Evolutionary conservation across 768 basidiomycete species (phyloP), one percentile per base, ranked within the genome.

Genomic region (Sistotremastrum suecicum): DNA sequence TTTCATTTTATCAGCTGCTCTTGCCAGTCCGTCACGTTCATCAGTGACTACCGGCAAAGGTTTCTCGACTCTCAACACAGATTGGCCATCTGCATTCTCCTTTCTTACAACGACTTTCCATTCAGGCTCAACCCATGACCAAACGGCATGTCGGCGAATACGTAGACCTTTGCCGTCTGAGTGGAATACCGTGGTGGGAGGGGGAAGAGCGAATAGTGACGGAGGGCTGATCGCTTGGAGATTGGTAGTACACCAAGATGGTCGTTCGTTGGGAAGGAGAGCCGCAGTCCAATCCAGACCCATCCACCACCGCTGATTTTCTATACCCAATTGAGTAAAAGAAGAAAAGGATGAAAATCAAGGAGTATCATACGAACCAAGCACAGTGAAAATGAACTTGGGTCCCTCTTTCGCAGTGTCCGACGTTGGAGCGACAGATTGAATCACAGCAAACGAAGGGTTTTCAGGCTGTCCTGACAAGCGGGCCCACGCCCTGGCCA

Each of bases 261-360:
- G 88, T 4, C 90, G 79, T 56, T 97, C 91, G 11, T 75, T 75
- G 0, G 91, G 91, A 10, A 95, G 74, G 5, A 97, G 73, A 1
- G 90, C 89, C 3, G 86, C 83, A 2, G 91, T 94, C 87, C 87
- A 97, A 63, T 95, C 91, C 39, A 97, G 74, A 8, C 85, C 90
- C 76, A 97, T 78, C 91, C 91, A 97, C 91, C 91, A 94, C 5
- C 91, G 74, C 63, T 95, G 90, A 62, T 94, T 94, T 61, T 95
- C 90, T 87, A 81, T 7, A 92, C 64, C n/a, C 1, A 20, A 20
- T 20, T 20, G 82, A 87, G 57, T 92, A 92, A 41, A 85, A 70
- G 66, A 92, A 91, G 20, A 83, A 78, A 33, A 83, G 62, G 10
- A 32, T 12, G 2, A 20, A 11, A 32, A 20, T 20, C 20, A 20